Base-by-base conservation (phyloP, 768 basidiomycete genomes). In the Gymnopilus dilepis region DNA sequence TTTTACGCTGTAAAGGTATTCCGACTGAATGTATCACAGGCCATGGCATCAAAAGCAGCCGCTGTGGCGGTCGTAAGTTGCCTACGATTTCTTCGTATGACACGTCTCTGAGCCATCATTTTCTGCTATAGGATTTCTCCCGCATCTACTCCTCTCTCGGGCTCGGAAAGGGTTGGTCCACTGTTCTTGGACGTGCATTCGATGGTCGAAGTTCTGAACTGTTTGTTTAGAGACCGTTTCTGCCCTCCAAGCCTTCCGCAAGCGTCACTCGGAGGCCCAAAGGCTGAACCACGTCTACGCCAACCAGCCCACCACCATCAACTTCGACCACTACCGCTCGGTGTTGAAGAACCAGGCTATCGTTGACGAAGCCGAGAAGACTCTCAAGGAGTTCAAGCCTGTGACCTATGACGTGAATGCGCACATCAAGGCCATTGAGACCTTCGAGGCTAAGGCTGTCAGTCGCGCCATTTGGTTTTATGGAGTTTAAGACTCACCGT, bases 381-480 rank as follows among this genome's bases (percentile, higher is more conserved):
- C 90, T 55, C 75, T 97, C 69, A 88, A 82, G 62, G 86, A 86
- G 33, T 99, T 97, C 84, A 97, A 97, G 80, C 94, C 97, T 34
- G 89, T 94, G 55, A 91, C 93, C 2, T 98, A 98, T 77, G 97
- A 99, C 72, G 91, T 95, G 60, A 79, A 77, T 68, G 83, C 92
- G 56, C 93, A 96, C 76, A 74, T 97, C 77, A 97, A 95, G 79
- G 95, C 94, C 45, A 97, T 99, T 69, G 95, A 97, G 73, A 89
- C 94, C 52, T 99, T 99, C 76, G 94, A 99, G 84, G 83, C 86
- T 63, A 97, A 96, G 80, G 97, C 97, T 64, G 97, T 98, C 67
- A 59, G 74, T 72, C 51, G 28, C 58, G 63, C 65, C 43, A 42
- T 67, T n/a, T 30, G 38, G 34, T 15, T 30, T 47, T 15, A n/a